Evolutionary conservation across 2,329 filamentous ascomycete species (phyloP).

Genomic region (Colletotrichum simmondsii): DNA sequence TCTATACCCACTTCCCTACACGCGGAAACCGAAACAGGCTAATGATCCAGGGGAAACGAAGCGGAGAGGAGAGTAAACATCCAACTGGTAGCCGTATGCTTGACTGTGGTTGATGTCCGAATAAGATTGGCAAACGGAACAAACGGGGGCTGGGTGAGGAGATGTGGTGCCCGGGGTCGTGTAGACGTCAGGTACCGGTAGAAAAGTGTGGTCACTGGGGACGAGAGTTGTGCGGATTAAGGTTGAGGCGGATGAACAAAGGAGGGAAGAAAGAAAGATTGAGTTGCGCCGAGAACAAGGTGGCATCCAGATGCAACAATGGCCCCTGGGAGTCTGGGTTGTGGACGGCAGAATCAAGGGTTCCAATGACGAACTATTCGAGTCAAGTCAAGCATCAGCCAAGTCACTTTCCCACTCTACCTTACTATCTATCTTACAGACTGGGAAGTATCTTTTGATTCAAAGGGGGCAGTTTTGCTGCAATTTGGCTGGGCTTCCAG

Average conservation of each 20-base stretch:
- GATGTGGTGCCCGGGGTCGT: not conserved
- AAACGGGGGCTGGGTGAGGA: not conserved
- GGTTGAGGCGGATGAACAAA: not conserved
- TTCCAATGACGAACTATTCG: not conserved
- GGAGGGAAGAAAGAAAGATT: constrained; percentile 19
- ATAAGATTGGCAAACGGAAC: constrained; percentile 10
- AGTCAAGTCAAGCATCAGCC: not conserved
- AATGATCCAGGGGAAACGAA: not conserved
- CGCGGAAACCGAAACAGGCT: not conserved
- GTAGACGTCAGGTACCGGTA: no score
- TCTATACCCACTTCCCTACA: constrained; percentile 14
- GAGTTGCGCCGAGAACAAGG: constrained; percentile 10
- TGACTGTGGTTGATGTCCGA: constrained; percentile 7
- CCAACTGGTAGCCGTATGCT: not conserved
- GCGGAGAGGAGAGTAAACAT: not conserved
- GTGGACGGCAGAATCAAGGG: not conserved
- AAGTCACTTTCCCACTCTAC: not conserved
- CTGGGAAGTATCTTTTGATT: not conserved
- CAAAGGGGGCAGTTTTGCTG: not conserved
- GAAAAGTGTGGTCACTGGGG: no score
- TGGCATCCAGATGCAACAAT: constrained; percentile 4
- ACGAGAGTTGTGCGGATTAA: not conserved
- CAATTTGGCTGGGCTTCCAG: not conserved
- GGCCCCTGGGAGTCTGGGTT: not conserved
- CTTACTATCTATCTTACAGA: no score